Percentiles rank a stretch among this genome's conserved stretches.
Evolutionary conservation across 495 filamentous ascomycete species (phyloP).

Genomic region (Cairneyella variabilis): DNA sequence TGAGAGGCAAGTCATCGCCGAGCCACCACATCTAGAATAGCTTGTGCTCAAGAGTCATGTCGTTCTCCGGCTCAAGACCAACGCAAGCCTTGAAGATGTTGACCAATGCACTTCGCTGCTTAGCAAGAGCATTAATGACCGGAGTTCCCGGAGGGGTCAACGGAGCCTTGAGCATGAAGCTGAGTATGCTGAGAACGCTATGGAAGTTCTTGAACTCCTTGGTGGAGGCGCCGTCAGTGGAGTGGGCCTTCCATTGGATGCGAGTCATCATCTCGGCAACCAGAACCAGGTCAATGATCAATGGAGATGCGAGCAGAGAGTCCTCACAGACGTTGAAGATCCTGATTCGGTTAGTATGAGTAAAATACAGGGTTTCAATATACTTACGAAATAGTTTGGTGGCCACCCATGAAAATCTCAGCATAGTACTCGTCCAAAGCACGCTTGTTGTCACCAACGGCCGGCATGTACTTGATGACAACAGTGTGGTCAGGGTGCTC

Average conservation of each 20-base stretch:
- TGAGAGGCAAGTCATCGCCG: too few species aligned
- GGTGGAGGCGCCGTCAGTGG: constrained; percentile 40
- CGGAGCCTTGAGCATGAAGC: constrained; percentile 99
- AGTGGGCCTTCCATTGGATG: constrained; percentile 78
- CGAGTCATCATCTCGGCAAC: constrained; percentile 97
- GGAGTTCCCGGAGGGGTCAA: constrained; percentile 93
- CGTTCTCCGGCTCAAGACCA: constrained; percentile 94
- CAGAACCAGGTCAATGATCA: constrained; percentile 95
- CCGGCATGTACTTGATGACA: constrained; percentile 98
- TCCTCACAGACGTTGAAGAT: constrained; percentile 99
- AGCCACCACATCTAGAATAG: constrained; percentile 71
- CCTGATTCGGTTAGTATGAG: constrained; percentile 37
- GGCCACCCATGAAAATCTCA: constrained; percentile 98
- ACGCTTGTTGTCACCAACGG: constrained; percentile 98
- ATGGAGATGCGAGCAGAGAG: constrained; percentile 91
- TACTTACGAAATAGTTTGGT: constrained; percentile 85
- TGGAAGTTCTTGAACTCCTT: constrained; percentile 91
- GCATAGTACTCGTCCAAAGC: constrained; percentile 98
- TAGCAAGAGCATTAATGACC: constrained; percentile 92
- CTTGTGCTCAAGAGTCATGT: constrained; percentile 99
- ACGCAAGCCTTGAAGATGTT: constrained; percentile 99
- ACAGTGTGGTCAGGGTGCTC: constrained; percentile 89
- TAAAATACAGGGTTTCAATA: background rate
- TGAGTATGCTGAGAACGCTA: constrained; percentile 93
- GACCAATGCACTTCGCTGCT: constrained; percentile 90